Evolutionary conservation across 768 basidiomycete species (phyloP).

Genomic region (Pleurotus platypus): DNA sequence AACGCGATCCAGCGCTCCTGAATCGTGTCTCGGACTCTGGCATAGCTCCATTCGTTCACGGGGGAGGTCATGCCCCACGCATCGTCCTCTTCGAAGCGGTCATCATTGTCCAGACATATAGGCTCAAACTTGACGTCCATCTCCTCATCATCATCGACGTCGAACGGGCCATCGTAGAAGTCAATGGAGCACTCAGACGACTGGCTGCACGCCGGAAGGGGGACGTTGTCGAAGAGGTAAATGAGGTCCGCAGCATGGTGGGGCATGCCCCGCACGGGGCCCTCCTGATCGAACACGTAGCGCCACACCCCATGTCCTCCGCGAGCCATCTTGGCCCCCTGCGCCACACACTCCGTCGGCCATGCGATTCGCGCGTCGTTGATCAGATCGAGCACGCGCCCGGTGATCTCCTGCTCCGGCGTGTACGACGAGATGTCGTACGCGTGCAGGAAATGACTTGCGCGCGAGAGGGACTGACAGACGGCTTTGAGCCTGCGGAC

Average conservation of each 20-base stretch:
- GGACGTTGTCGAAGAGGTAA: slow-evolving; percentile 77
- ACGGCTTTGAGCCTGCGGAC: slow-evolving; percentile 70
- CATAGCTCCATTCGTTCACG: slow-evolving; percentile 67
- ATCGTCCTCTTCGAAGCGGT: slow-evolving; percentile 18
- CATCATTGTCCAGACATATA: slow-evolving; percentile 13
- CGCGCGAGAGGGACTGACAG: slow-evolving; percentile 64
- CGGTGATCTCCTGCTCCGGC: slow-evolving; percentile 61
- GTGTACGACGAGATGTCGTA: slow-evolving; percentile 69
- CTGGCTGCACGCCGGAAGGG: slow-evolving; percentile 38
- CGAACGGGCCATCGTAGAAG: slow-evolving; percentile 30
- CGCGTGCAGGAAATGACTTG: slow-evolving; percentile 57
- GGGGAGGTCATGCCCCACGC: slow-evolving; percentile 49
- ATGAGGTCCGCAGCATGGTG: slow-evolving; percentile 73
- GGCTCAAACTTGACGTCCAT: slow-evolving; percentile 25
- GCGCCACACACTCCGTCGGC: slow-evolving; percentile 66
- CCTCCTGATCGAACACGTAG: slow-evolving; percentile 82
- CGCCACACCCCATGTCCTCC: slow-evolving; percentile 68
- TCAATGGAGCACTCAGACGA: slow-evolving; percentile 14
- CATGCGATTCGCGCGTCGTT: slow-evolving; percentile 74
- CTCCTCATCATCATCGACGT: slow-evolving; percentile 32
- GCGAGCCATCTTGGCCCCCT: slow-evolving; percentile 44
- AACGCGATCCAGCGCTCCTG: slow-evolving; percentile 76
- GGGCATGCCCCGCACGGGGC: slow-evolving; percentile 57
- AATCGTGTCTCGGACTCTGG: slow-evolving; percentile 64
- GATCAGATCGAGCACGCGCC: slow-evolving; percentile 66